A percentile compares a stretch with the other conserved stretches of the same genome.
Evolutionary conservation across 768 basidiomycete species (phyloP).

Genomic region (Obba rivulosa): DNA sequence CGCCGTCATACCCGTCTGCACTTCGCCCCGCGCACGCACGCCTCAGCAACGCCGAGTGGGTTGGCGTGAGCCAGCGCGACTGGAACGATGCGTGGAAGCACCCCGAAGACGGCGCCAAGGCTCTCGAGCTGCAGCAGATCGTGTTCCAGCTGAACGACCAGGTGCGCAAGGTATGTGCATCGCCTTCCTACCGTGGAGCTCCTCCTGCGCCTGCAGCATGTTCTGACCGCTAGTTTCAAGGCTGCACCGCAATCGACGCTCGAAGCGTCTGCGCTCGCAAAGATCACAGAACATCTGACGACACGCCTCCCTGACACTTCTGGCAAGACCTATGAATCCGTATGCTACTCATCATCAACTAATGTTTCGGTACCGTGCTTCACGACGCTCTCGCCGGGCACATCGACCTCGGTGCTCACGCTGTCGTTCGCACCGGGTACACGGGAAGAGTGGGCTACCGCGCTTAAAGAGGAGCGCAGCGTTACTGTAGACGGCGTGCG

Average conservation of each 20-base stretch:
- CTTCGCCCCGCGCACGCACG: conserved; percentile 54
- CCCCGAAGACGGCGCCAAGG: conserved; percentile 24
- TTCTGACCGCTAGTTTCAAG: neutral
- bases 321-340: conserved; percentile 41
- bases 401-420: conserved; percentile 39
- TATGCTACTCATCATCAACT: conserved; percentile 41
- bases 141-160: conserved; percentile 49
- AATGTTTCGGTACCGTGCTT: conserved; percentile 33
- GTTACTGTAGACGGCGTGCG: conserved; percentile 33
- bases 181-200: neutral
- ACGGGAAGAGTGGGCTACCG: conserved; percentile 45
- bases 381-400: conserved; percentile 29
- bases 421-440: conserved; percentile 45
- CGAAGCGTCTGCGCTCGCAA: conserved; percentile 40
- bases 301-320: conserved; percentile 33
- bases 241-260: conserved; percentile 29
- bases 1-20: conserved; percentile 41
- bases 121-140: conserved; percentile 72
- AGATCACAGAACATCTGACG: conserved; percentile 46
- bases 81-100: conserved; percentile 37
- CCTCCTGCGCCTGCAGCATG: conserved; percentile 19
- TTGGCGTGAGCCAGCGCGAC: conserved; percentile 47
- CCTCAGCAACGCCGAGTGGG: conserved; percentile 55
- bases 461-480: conserved; percentile 26
- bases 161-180: conserved; percentile 29